Conservation (phyloP, 2,329 filamentous ascomycete genomes). For the Fusarium nurragi region DNA sequence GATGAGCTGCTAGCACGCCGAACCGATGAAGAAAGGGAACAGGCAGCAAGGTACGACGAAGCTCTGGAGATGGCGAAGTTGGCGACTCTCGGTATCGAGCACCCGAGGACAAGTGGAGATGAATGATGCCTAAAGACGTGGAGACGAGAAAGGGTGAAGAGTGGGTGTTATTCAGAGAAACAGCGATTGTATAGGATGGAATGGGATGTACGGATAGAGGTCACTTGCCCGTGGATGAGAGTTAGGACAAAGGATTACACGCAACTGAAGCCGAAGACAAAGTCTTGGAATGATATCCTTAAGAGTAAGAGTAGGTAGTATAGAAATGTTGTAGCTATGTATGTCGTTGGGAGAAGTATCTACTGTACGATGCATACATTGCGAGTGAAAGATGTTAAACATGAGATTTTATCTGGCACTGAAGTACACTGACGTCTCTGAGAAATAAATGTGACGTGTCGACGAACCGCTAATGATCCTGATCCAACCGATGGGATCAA, state of each 20-base stretch:
- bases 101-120: not conserved
- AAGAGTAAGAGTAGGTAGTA: not conserved
- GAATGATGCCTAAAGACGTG: not conserved
- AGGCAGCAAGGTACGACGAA: constrained; percentile 5
- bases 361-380: not conserved
- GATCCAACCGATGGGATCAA: not conserved
- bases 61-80: constrained; percentile 9
- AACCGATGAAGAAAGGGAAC: constrained; percentile 16
- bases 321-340: not conserved
- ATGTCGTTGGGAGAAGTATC: not conserved
- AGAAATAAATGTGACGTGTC: not conserved
- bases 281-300: not conserved
- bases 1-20: constrained; percentile 32
- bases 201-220: not conserved
- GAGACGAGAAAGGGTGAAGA: no score
- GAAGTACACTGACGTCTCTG: not conserved
- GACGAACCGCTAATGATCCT: no score
- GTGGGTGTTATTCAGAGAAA: not conserved
- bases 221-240: not conserved
- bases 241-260: not conserved
- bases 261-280: not conserved
- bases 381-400: not conserved
- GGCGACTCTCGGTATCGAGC: not conserved
- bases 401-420: not conserved
- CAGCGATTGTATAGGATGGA: not conserved